These are phyloP conservation scores for Pythium folliculosum DNA, from an alignment of 352 stramenopile species.

Conservation along the genomic window DNA sequence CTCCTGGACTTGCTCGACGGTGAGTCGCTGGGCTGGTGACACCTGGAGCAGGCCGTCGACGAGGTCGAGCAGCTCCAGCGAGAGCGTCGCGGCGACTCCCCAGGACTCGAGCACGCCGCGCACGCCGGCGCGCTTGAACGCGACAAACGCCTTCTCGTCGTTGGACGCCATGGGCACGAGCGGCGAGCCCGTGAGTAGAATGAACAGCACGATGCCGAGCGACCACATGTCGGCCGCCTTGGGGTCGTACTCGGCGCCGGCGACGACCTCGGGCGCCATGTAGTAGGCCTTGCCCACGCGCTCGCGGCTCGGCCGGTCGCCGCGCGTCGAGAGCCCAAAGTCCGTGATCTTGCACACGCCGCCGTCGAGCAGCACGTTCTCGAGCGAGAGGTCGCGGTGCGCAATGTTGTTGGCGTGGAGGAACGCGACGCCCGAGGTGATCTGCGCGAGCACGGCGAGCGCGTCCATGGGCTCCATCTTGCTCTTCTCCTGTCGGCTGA, in stretches of 20 bases:
- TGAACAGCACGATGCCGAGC: conserved; percentile 65
- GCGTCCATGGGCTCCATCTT: conserved; percentile 33
- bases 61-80: conserved; percentile 22
- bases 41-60: conserved; percentile 22
- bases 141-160: conserved; percentile 34
- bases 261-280: conserved; percentile 64
- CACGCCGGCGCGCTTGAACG: conserved; percentile 28
- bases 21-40: conserved; percentile 17
- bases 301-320: conserved; percentile 30
- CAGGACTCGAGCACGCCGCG: conserved; percentile 37
- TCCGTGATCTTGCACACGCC: conserved; percentile 55
- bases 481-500: conserved; percentile 12
- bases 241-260: conserved; percentile 43
- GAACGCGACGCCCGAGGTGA: conserved; percentile 42
- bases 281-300: conserved; percentile 66
- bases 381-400: conserved; percentile 55
- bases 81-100: conserved; percentile 24
- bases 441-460: conserved; percentile 41
- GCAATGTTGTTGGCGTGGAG: conserved; percentile 46
- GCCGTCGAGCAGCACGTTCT: conserved; percentile 45
- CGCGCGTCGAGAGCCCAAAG: conserved; percentile 48
- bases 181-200: conserved; percentile 62
- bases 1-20: conserved; percentile 14
- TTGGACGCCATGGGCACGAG: conserved; percentile 39
- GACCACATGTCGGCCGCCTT: conserved; percentile 64